Percentiles rank a stretch among this genome's conserved stretches.
Evolutionary conservation across 345 rosid species (phyloP).

Genomic region (Triadica sebifera): DNA sequence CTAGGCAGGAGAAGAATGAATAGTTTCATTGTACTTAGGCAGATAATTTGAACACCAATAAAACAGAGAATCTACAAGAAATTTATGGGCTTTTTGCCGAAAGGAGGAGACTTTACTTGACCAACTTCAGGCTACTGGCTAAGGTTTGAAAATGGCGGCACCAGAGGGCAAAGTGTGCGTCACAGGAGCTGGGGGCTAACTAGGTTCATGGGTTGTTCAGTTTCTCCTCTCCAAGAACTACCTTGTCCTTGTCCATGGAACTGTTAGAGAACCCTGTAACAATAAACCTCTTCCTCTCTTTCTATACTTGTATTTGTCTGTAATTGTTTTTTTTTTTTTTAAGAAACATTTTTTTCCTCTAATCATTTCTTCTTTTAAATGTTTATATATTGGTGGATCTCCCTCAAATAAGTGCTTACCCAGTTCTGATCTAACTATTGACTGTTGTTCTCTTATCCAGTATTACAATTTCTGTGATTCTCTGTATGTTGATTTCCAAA

Average conservation of each 20-base stretch:
- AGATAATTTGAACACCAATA: no score
- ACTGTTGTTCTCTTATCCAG: no score
- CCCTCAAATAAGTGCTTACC: background rate
- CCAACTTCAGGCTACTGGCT: background rate
- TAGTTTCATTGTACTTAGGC: no score
- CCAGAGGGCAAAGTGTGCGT: conserved; percentile 50
- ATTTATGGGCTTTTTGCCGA: no score
- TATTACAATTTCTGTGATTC: no score
- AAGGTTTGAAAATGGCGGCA: conserved; percentile 24
- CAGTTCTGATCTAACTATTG: background rate
- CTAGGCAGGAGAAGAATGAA: no score
- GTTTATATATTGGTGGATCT: background rate
- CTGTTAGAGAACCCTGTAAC: conserved; percentile 49
- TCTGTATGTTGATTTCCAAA: no score
- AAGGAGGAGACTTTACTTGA: background rate
- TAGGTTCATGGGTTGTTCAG: conserved; percentile 64
- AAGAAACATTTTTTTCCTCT: no score
- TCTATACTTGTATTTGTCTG: background rate
- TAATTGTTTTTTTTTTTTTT: no score
- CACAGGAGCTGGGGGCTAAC: conserved; percentile 70
- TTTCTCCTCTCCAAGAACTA: conserved; percentile 54
- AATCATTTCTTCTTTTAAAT: no score
- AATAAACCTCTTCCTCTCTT: background rate
- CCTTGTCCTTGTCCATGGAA: conserved; percentile 37
- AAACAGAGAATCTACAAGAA: no score